Percentiles rank a stretch among this genome's conserved stretches.
phyloP scores from a whole-genome alignment of 2,329 filamentous ascomycete genomes.

The Fusarium fracticaudum region DNA sequence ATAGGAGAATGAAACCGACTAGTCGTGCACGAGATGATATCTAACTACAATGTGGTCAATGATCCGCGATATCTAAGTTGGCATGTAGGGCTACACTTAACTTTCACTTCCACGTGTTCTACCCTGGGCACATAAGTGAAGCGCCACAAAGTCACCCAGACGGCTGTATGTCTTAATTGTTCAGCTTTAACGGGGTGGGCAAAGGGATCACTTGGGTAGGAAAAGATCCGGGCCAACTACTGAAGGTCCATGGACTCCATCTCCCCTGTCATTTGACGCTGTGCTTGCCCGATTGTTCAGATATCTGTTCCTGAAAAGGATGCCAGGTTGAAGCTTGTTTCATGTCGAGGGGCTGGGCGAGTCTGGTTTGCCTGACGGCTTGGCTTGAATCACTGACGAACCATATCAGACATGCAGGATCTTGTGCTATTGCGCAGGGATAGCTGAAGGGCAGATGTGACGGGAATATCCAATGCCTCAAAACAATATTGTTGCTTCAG shows the following conservation, averaged over 20 bases:
- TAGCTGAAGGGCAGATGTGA: not conserved
- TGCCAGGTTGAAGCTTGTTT: conserved; percentile 8
- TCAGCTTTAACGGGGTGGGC: not conserved
- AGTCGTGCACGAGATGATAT: not conserved
- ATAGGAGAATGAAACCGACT: conserved; percentile 18
- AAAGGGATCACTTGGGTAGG: not conserved
- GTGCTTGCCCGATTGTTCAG: not conserved
- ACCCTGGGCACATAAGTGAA: not conserved
- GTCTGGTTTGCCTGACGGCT: conserved; percentile 7
- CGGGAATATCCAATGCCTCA: not conserved
- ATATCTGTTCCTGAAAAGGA: not conserved
- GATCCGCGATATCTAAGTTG: conserved; percentile 6
- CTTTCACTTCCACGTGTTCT: conserved; percentile 9
- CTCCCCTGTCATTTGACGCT: not conserved
- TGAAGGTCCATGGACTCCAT: not conserved
- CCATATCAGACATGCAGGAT: conserved; percentile 7
- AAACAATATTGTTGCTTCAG: not conserved
- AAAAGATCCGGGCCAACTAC: not conserved
- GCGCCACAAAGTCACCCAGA: not conserved
- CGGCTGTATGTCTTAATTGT: not conserved
- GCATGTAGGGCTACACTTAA: conserved; percentile 20
- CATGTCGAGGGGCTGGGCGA: not conserved
- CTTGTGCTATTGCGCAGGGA: not conserved
- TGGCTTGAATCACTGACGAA: conserved; percentile 8
- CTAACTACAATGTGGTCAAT: conserved; percentile 22